Base-by-base conservation (phyloP, 331 rosid genomes). In the Prunus yedoensis region DNA sequence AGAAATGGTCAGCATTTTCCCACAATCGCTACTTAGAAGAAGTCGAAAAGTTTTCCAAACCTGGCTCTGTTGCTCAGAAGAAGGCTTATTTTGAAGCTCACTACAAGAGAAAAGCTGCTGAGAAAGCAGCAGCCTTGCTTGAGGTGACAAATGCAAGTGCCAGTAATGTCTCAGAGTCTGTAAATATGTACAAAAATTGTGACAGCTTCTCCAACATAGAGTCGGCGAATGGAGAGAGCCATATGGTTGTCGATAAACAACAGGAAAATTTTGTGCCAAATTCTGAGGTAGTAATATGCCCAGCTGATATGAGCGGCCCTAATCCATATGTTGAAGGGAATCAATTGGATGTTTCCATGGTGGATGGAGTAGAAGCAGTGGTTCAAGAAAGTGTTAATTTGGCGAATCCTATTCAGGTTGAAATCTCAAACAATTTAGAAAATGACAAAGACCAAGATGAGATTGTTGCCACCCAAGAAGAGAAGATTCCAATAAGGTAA, bases 31-130 rank as follows among this genome's bases (percentile, higher is more conserved):
- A n/a, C n/a, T n/a, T n/a, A n/a, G n/a, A n/a, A n/a, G n/a, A n/a
- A n/a, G n/a, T n/a, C n/a, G n/a, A n/a, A n/a, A n/a, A n/a, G n/a
- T 88, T 80, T 76, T 90, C 97, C 17, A 94, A 85, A 77, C 96
- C 96, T 0, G 98, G 98, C 54, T 88, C 93, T 58, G 98, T 94
- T 79, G 98, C 98, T 5, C 89, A 87, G 53, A 90, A 86, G 87
- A 91, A 78, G 69, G 97, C 98, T 27, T 94, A 91, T 81, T 94
- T 94, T 69, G 98, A 94, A 85, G 95, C 97, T 70, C 97, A 90
- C 81, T 90, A 90, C 88, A 91, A 83, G 89, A 90, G 28, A 73
- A 91, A 90, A 74, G 97, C 97, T 53, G 87, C 84, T 2, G 91
- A 88, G 77, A 87, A 77, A 86, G 90, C 89, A 4, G 90, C 90